Base-by-base conservation (phyloP, 2,329 filamentous ascomycete species). In the Pseudofabraea citricarpa region DNA sequence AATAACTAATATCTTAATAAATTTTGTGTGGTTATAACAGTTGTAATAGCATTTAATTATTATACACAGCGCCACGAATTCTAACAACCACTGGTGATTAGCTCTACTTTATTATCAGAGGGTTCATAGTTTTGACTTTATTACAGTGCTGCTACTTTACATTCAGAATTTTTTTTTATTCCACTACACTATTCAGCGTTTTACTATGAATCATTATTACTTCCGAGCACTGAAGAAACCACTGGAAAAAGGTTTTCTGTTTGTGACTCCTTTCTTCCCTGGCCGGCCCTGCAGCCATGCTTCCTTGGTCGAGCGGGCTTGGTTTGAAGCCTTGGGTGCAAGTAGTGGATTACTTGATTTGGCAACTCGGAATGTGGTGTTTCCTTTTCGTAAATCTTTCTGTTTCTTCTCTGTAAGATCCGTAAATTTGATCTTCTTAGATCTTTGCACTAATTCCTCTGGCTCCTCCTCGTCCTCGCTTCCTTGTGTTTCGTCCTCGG, bases 291-390 rank as follows among this genome's bases (percentile, higher is more conserved):
- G 50, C 21, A 61, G 18, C 59, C 56, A 61, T 3, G 44, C 38
- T 20, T 61, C 58, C 39, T 63, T 62, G 24, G 41, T 49, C 1
- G 36, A 46, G 10, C 53, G 45, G 19, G 59, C 56, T 33, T 47
- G 38, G 19, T 24, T 38, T 10, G 49, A 47, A 7, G 52, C 49
- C 39, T 59, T 61, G 1, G 60, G 60, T 32, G 60, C 51, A 20
- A 63, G 40, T 18, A 45, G 44, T 19, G 44, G 36, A 24, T 40
- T 54, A 15, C 37, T 40, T 5, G 32, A 21, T 38, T 57, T 52
- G 6, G 51, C 31, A 8, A 62, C 55, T 22, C 56, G 46, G 43
- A 55, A 61, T 20, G 53, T 62, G 7, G 60, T 62, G 5, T 42
- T 49, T 6, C 59, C 60, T 12, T 55, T 33, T 5, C 48, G 47